Evolutionary conservation across 139 green algal genomes (phyloP).

Genomic region (Tetratostichococcus sp.): DNA sequence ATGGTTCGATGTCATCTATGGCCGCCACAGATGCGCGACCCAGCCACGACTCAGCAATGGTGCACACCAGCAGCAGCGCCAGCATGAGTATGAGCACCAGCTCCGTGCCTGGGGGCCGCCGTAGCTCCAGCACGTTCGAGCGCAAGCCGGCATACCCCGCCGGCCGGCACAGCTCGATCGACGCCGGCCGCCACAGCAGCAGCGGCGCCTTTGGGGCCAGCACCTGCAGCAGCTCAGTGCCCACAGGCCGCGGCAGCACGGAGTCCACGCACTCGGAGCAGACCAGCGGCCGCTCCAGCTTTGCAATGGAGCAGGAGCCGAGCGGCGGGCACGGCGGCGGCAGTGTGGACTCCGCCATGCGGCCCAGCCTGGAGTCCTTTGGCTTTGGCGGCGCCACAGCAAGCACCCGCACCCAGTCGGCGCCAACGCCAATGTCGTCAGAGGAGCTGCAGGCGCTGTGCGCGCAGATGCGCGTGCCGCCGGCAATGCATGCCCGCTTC

Average conservation of each 20-base stretch:
- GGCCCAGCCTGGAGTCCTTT: constrained; percentile 39
- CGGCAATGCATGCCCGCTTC: constrained; percentile 8
- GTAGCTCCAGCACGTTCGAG: neutral
- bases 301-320: constrained; percentile 29
- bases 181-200: neutral
- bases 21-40: neutral
- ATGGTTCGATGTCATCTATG: neutral
- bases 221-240: too few relatives aligned
- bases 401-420: neutral
- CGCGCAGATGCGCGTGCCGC: constrained; percentile 34
- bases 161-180: neutral
- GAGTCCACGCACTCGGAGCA: neutral
- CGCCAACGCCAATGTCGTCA: neutral
- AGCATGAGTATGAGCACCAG: too few relatives aligned
- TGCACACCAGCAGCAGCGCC: neutral
- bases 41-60: neutral
- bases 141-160: too few relatives aligned
- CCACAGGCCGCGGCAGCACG: neutral
- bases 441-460: constrained; percentile 27
- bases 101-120: too few relatives aligned
- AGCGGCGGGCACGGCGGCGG: neutral
- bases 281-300: constrained; percentile 32
- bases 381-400: neutral
- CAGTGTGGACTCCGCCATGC: neutral
- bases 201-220: too few relatives aligned